These are phyloP conservation scores for Isabelozyma pseudorhagii DNA, from an alignment of 805 yeast species.

Conservation along the genomic window DNA sequence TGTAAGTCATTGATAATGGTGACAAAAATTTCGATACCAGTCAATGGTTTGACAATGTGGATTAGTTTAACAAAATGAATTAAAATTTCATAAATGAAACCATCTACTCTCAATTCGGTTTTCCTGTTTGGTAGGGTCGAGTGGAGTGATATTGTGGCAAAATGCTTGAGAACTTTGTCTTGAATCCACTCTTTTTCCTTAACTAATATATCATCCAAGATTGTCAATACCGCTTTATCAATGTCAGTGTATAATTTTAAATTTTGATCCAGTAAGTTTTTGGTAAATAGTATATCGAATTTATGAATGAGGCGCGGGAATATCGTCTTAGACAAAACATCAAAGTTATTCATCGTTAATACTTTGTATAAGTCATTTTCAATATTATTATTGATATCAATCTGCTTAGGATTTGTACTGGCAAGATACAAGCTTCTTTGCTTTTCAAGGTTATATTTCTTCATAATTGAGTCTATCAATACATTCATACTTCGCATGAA, in stretches of 20 bases:
- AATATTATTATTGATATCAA: slow-evolving; percentile 8
- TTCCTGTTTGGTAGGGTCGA: background rate
- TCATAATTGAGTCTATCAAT: slow-evolving; percentile 39
- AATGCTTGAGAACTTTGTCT: slow-evolving; percentile 23
- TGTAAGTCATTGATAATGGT: slow-evolving; percentile 38
- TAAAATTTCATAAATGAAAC: slow-evolving; percentile 36
- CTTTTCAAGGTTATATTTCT: slow-evolving; percentile 31
- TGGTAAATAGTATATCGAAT: slow-evolving; percentile 34
- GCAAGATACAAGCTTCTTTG: slow-evolving; percentile 3
- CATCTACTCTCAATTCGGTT: slow-evolving; percentile 25
- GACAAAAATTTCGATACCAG: slow-evolving; percentile 32
- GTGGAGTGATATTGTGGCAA: slow-evolving; percentile 12
- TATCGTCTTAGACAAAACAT: slow-evolving; percentile 26
- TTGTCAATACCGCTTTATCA: slow-evolving; percentile 37
- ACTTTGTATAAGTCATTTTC: slow-evolving; percentile 33
- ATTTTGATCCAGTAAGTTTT: slow-evolving; percentile 33
- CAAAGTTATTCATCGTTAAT: slow-evolving; percentile 43
- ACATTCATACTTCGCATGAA: slow-evolving; percentile 43
- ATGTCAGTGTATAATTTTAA: slow-evolving; percentile 39
- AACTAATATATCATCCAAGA: slow-evolving; percentile 37
- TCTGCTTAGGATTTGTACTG: background rate
- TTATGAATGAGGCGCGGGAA: slow-evolving; percentile 29
- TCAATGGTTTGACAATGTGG: slow-evolving; percentile 38
- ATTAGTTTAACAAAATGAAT: slow-evolving; percentile 40
- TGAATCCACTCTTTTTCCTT: slow-evolving; percentile 34